Evolutionary conservation across 106 monocot species (phyloP), one percentile per base, ranked within the genome.

Genomic region (Ottelia alismoides): DNA sequence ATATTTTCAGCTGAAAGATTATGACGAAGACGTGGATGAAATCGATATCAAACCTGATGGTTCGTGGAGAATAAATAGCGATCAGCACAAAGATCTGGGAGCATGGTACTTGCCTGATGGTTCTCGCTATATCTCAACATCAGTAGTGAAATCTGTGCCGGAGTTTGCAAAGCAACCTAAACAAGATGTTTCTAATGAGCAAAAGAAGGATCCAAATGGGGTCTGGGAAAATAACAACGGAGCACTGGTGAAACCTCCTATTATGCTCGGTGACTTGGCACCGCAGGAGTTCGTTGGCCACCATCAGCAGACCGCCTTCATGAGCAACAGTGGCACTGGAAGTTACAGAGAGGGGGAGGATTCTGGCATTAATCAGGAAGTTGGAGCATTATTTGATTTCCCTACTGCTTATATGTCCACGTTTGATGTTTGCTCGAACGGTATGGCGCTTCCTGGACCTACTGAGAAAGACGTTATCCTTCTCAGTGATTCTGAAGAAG

Each of bases 41-140:
- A 62, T 88, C 57, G 87, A 88, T 51, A 66, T 88, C n/a, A 88
- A 78, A 48, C 82, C 82, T 66, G 87, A 88, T 69, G 87, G 87
- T 60, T 82, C 66, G 51, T 88, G 87, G 87, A 78, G 82, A 61
- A 66, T 58, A 3, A 88, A 88, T 64, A 66, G 46, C 20, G 82
- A 88, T 64, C 72, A 74, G 25, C 50, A 27, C 28, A 62, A 54
- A 49, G 74, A 75, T 21, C 72, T 82, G 53, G 56, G 31, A 28
- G 58, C 60, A 29, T 88, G 87, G 87, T 82, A 82, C 57, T 51
- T 76, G 28, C 78, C 78, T 52, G 87, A 82, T 60, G 87, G 87
- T 44, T 76, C 75, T 35, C 70, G 76, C 52, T 65, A 63, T 65
- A 18, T 56, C 11, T 11, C 28, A 49, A 65, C 50, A 11, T 48